Evolutionary conservation across 768 basidiomycete species (phyloP).

Genomic region (Boletus eberwhitei): DNA sequence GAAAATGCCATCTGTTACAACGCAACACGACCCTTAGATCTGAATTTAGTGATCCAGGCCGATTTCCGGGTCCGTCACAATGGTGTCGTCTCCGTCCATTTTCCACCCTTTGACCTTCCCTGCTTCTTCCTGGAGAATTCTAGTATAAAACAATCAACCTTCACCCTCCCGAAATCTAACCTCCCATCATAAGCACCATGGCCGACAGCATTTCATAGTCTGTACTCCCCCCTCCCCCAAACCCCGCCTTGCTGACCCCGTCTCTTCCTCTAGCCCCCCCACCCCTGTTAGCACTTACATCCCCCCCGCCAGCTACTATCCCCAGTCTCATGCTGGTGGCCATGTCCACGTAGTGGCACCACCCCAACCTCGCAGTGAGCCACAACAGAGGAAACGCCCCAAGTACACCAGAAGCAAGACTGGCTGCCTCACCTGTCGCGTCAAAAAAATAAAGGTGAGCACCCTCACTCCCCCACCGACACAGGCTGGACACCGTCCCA

Average conservation of each 20-base stretch:
- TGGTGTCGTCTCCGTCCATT: constrained; percentile 38
- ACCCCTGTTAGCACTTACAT: constrained; percentile 39
- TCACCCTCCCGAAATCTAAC: constrained; percentile 35
- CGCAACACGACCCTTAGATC: constrained; percentile 72
- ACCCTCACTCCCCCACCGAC: constrained; percentile 1
- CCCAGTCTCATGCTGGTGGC: constrained; percentile 28
- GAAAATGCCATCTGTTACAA: constrained; percentile 41
- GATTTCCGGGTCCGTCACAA: constrained; percentile 41
- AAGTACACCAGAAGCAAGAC: constrained; percentile 96
- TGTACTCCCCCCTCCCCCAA: constrained; percentile 27
- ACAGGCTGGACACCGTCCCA: background rate
- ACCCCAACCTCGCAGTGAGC: constrained; percentile 46
- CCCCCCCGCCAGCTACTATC: constrained; percentile 40
- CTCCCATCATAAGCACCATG: constrained; percentile 44
- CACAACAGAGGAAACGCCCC: constrained; percentile 71
- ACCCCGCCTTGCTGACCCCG: constrained; percentile 15
- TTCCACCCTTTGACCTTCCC: constrained; percentile 36
- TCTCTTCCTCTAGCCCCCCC: constrained; percentile 31
- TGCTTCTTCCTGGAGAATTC: constrained; percentile 25
- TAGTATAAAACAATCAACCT: constrained; percentile 51
- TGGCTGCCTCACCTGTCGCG: constrained; percentile 89
- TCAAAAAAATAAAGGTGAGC: constrained; percentile 90
- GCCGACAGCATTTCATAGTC: constrained; percentile 55
- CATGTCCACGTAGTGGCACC: constrained; percentile 48
- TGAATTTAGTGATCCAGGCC: constrained; percentile 59